phyloP scores from a whole-genome alignment of 2,329 filamentous ascomycete species.

The Tolypocladium sp. region DNA sequence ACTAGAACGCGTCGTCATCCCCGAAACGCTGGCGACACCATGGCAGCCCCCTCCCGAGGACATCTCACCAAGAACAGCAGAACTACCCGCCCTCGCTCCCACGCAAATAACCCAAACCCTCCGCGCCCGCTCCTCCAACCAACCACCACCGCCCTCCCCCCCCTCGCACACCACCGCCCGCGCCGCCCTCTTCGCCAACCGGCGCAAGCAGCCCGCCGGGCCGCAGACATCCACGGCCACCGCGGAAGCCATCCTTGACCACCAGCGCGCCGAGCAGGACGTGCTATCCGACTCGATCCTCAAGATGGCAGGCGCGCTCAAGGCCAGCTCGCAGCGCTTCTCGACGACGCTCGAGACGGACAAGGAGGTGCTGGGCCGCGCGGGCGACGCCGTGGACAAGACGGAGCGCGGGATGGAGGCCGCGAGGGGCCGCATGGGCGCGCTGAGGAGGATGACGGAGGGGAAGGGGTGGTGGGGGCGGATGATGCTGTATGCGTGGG shows the following conservation, averaged over 20 bases:
- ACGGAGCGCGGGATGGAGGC: conserved; percentile 68
- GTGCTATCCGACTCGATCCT: conserved; percentile 73
- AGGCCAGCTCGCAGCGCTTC: conserved; percentile 65
- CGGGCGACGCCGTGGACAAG: conserved; percentile 66
- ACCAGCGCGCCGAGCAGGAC: conserved; percentile 77
- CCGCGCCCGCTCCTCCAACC: conserved; percentile 19
- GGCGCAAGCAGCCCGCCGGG: conserved; percentile 22
- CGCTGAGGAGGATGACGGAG: conserved; percentile 71
- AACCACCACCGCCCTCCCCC: conserved; percentile 8
- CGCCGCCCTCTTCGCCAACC: conserved; percentile 34
- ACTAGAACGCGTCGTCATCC: not conserved
- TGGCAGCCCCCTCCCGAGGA: conserved; percentile 4
- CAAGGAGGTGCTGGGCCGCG: conserved; percentile 61
- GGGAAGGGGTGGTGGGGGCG: conserved; percentile 81
- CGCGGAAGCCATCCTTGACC: conserved; percentile 64
- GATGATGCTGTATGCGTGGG: conserved; percentile 75
- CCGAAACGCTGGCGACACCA: conserved; percentile 1
- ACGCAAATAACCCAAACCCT: conserved; percentile 25
- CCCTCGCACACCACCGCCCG: conserved; percentile 26
- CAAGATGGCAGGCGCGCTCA: conserved; percentile 67
- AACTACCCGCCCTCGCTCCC: conserved; percentile 4
- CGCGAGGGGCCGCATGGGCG: conserved; percentile 68
- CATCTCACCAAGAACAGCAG: conserved; percentile 5
- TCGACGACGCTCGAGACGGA: conserved; percentile 60
- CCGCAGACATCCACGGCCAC: conserved; percentile 36